These are phyloP conservation scores for Phalaenopsis hybrid DNA, from an alignment of 116 monocot species.

Conservation along the genomic window DNA sequence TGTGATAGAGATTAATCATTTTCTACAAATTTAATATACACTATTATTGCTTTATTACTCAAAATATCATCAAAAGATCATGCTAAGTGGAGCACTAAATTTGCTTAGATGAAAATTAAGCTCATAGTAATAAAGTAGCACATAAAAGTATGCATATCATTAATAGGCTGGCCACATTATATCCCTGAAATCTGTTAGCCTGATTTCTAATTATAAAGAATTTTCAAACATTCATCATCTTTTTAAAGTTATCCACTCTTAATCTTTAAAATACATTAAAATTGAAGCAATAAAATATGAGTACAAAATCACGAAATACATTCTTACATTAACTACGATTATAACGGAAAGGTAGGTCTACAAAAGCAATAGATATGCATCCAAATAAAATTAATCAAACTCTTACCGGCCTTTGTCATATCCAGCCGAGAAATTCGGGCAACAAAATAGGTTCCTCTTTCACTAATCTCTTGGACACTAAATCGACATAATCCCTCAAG, in stretches of 20 bases:
- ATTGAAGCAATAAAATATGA: background rate
- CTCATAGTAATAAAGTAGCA: background rate
- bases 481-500: constrained; percentile 98
- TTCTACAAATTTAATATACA: background rate
- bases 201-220: background rate
- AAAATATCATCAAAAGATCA: background rate
- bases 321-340: background rate
- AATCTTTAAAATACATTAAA: background rate
- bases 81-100: background rate
- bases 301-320: background rate
- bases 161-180: background rate
- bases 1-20: background rate
- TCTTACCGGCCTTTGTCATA: constrained; percentile 85
- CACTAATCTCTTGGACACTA: constrained; percentile 81
- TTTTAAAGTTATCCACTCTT: background rate
- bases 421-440: constrained; percentile 85
- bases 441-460: constrained; percentile 74
- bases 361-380: background rate
- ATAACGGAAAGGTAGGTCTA: background rate
- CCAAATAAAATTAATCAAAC: background rate
- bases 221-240: background rate
- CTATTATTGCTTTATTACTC: background rate
- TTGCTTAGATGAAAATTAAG: background rate
- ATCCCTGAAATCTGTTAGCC: background rate
- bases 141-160: background rate